Conservation (phyloP, 352 stramenopile species). For the Phytophthora pini region DNA sequence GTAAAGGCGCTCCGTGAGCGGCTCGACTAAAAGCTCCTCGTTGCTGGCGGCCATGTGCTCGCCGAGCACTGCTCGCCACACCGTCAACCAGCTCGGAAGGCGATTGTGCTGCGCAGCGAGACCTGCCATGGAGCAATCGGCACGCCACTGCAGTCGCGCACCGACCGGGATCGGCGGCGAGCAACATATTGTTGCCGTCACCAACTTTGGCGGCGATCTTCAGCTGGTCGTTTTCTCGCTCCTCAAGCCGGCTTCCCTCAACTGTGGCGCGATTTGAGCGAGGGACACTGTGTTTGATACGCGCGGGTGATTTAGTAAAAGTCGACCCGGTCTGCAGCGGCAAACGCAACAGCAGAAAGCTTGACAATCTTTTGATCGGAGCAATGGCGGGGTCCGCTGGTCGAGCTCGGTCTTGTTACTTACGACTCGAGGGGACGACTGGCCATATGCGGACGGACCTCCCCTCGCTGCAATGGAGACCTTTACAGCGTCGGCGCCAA, state of each 20-base stretch:
- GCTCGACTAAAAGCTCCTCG: constrained; percentile 24
- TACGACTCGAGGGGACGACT: constrained; percentile 27
- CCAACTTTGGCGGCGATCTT: constrained; percentile 1
- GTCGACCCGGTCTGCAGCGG: constrained; percentile 2
- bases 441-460: constrained; percentile 9
- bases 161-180: constrained; percentile 18
- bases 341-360: not conserved
- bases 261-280: constrained; percentile 24
- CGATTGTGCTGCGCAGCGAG: constrained; percentile 3
- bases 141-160: constrained; percentile 17
- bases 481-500: constrained; percentile 13
- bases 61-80: not conserved
- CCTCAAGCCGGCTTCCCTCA: constrained; percentile 39
- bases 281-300: constrained; percentile 21
- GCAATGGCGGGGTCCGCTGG: constrained; percentile 7
- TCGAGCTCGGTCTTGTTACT: constrained; percentile 23
- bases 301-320: constrained; percentile 26
- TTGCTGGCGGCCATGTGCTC: constrained; percentile 12
- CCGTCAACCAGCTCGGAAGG: not conserved
- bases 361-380: not conserved
- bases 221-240: constrained; percentile 30
- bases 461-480: constrained; percentile 2
- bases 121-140: constrained; percentile 20
- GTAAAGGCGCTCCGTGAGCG: constrained; percentile 20
- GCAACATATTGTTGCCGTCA: not conserved